Conservation (phyloP, 805 yeast species). For the Jamesozyma piceae region DNA sequence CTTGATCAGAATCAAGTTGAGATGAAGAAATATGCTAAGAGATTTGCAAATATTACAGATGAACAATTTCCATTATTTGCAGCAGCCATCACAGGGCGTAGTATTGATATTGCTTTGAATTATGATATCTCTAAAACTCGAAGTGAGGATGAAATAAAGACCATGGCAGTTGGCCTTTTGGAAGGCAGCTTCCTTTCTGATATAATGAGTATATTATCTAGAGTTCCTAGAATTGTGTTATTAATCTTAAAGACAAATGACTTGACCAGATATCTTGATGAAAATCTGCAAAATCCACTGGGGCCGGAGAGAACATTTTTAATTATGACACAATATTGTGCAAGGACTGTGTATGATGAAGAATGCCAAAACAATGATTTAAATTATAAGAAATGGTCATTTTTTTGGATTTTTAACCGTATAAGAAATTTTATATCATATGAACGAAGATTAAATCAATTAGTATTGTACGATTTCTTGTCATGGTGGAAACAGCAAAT, state of each 20-base stretch:
- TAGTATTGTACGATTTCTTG: conserved; percentile 22
- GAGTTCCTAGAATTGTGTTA: conserved; percentile 77
- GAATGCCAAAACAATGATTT: conserved; percentile 34
- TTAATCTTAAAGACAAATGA: conserved; percentile 90
- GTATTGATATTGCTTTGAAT: conserved; percentile 62
- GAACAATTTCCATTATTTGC: conserved; percentile 77
- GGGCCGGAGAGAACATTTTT: conserved; percentile 84
- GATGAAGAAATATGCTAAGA: conserved; percentile 67
- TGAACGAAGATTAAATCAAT: conserved; percentile 23
- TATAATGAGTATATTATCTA: conserved; percentile 67
- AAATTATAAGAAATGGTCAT: conserved; percentile 17
- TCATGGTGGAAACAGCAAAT: conserved; percentile 19
- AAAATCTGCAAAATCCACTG: conserved; percentile 65
- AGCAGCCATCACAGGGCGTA: conserved; percentile 92
- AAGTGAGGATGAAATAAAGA: conserved; percentile 50
- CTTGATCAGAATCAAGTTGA: conserved; percentile 55
- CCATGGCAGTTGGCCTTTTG: conserved; percentile 57
- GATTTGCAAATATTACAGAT: conserved; percentile 68
- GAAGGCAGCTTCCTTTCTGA: conserved; percentile 57
- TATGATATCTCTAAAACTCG: conserved; percentile 52
- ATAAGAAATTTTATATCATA: conserved; percentile 20
- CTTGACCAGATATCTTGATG: conserved; percentile 82
- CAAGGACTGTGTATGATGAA: conserved; percentile 67
- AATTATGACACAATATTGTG: conserved; percentile 86
- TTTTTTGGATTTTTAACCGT: conserved; percentile 19